Conservation (phyloP, 345 rosid species). For the Nephelium lappaceum region DNA sequence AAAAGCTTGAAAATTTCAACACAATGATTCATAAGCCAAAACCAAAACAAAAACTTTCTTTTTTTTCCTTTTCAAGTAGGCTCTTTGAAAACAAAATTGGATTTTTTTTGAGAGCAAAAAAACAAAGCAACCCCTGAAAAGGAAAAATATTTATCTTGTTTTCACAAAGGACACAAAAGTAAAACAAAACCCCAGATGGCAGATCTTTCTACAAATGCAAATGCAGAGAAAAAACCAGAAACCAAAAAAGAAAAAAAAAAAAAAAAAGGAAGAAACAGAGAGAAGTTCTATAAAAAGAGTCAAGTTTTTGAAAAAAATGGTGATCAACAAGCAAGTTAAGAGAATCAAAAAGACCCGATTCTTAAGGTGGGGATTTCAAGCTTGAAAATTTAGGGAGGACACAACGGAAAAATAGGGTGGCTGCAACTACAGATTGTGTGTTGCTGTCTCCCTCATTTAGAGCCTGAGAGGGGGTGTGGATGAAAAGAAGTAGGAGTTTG, state of each 20-base stretch:
- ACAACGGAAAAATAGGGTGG: conserved; percentile 24
- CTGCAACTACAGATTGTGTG: background rate
- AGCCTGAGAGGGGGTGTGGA: background rate
- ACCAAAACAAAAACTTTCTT: background rate
- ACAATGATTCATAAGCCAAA: background rate
- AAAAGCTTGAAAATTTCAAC: background rate
- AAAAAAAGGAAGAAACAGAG: background rate
- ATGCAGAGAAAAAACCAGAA: conserved; percentile 8
- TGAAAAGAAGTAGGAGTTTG: background rate
- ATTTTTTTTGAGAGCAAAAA: background rate
- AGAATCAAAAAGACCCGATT: background rate
- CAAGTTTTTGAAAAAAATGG: background rate
- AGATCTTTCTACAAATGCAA: conserved; percentile 11
- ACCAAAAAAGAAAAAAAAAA: background rate
- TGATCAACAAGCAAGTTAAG: background rate
- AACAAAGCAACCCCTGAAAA: conserved; percentile 15
- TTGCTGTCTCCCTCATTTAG: background rate
- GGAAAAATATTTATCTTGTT: background rate
- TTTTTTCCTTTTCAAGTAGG: conserved; percentile 4
- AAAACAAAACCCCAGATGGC: conserved; percentile 18
- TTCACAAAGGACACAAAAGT: background rate
- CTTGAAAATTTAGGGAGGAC: conserved; percentile 9
- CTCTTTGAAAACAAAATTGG: background rate
- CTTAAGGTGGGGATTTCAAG: background rate
- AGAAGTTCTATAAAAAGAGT: background rate